Base-by-base conservation (phyloP, 371 early-diverging fungal species). In the Blakeslea trispora region DNA sequence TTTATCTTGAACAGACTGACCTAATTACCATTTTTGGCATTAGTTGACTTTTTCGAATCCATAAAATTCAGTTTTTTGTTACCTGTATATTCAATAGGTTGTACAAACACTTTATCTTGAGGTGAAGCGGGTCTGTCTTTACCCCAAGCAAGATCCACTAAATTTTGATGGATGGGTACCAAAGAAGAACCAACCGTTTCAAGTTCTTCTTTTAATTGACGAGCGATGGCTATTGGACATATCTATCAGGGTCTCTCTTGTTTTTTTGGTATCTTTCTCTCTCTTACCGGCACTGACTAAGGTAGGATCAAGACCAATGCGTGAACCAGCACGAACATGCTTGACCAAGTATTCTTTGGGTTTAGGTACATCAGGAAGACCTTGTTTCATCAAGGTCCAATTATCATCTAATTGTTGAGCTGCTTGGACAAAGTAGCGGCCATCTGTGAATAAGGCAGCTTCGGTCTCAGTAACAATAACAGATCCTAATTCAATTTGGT, bases 391-490 rank as follows among this genome's bases (percentile, higher is more conserved):
- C 68, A 97, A 55, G 67, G 84, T 89, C 97, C 97, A 97, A 70
- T 92, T 91, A 35, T 64, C 49, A 71, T 93, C 94, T 49, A 99
- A 77, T 75, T 99, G 90, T 67, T 95, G 83, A 1, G 91, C 81
- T 11, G 99, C 99, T 79, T 99, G 99, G 56, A 99, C 73, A 76
- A 93, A 99, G 84, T 99, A 99, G 45, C 99, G 82, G 3, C 98
- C 97, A 71, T 99, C 99, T 10, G 99, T 99, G 77, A 96, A 98
- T 47, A 98, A 78, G 10, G 89, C 88, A 21, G 92, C 92, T 22
- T 79, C 57, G 18, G 83, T 79, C 19, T 64, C 45, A 11, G 91
- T 84, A 19, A 94, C 87, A 41, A 97, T 81, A 5, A 93, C 93
- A 49, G 84, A 80, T 18, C 91, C 86, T 83, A 57, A n/a, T n/a